Base-by-base conservation (phyloP, 768 basidiomycete genomes). In the Trametopsis cervina region DNA sequence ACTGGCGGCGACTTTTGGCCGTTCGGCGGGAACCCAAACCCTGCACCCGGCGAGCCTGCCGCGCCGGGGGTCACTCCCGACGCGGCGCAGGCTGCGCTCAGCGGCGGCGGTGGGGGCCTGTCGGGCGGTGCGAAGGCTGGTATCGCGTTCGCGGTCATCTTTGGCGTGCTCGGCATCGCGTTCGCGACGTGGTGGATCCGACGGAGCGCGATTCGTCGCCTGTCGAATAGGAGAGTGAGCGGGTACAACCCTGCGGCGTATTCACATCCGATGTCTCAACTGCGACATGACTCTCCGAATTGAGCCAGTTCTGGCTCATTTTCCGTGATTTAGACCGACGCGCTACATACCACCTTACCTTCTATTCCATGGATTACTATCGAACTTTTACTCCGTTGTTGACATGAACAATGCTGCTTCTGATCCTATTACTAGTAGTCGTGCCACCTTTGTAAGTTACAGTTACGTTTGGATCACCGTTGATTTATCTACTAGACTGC, bases 1-100 rank as follows among this genome's bases (percentile, higher is more conserved):
- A 63, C 69, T 27, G 80, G 78, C 23, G 85, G 85, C 11, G 73
- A 79, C 60, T 84, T 72, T 57, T 88, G 86, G 86, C 86, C 86
- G 0, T 83, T 75, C 49, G 81, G 79, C 13, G 69, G 69, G 1
- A 75, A 76, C 44, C 80, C 78, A 4, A 43, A 18, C 25, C 36
- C 50, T n/a, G 47, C 21, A 15, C 39, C 27, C 37, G 52, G 52
- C n/a, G 35, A 44, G 33, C 24, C 44, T 12, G 35, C 15, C 15
- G 11, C 40, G 4, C 42, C 50, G 12, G 26, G 45, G 27, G 27
- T 44, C 17, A 12, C 59, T 60, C 22, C 53, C 36, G 48, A 47
- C n/a, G 41, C 59, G 41, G 26, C 47, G 25, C 40, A 61, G 23
- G 42, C 51, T 39, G 46, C 60, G 2, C 24, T 40, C 17, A n/a